phyloP scores from a whole-genome alignment of 2,329 filamentous ascomycete species.

The Sporothrix euskadiensis region DNA sequence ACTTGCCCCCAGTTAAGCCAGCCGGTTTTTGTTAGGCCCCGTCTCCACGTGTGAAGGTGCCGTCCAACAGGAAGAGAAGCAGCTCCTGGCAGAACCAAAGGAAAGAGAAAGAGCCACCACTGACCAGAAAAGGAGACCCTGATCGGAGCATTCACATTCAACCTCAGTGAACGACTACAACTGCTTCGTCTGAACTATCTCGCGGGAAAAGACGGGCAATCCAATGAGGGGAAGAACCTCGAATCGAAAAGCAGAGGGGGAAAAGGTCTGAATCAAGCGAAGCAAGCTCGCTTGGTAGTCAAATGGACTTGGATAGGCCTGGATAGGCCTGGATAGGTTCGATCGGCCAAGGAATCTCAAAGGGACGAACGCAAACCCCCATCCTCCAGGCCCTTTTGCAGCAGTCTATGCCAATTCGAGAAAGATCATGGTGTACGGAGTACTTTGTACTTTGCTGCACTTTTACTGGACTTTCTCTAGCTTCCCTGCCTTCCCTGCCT shows the following conservation, averaged over 20 bases:
- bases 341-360: neutral
- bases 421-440: neutral
- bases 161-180: neutral
- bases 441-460: neutral
- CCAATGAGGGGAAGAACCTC: neutral
- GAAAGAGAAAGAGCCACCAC: neutral
- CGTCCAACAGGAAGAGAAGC: neutral
- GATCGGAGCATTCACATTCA: neutral
- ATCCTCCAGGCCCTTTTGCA: neutral
- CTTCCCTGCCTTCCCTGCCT: too few relatives aligned
- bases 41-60: constrained; percentile 21
- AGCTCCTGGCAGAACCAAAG: neutral
- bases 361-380: neutral
- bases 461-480: too few relatives aligned
- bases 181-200: neutral
- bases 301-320: neutral
- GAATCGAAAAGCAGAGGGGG: too few relatives aligned
- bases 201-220: neutral
- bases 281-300: neutral
- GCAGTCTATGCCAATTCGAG: neutral
- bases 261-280: neutral
- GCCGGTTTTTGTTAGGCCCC: neutral
- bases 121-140: neutral
- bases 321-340: neutral
- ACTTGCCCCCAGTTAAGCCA: neutral